phyloP scores from a whole-genome alignment of 345 rosid species.

The Dipteronia sinensis region DNA sequence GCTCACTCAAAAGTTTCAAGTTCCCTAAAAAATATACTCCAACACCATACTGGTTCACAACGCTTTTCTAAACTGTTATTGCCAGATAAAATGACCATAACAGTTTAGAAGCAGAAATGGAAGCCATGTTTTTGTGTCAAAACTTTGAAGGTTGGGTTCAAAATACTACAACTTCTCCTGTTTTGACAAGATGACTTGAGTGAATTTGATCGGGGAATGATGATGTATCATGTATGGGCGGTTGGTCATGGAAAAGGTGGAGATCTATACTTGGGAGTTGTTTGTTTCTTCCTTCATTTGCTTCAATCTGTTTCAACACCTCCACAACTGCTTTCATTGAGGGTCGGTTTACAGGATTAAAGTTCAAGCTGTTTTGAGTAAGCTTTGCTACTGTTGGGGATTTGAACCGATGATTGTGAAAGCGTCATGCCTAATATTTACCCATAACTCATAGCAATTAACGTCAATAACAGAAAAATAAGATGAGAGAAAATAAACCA shows the following conservation, averaged over 20 bases:
- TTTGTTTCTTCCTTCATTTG: constrained; percentile 17
- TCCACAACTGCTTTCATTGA: constrained; percentile 62
- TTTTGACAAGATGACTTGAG: background rate
- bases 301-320: constrained; percentile 41
- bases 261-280: background rate
- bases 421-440: too few species aligned
- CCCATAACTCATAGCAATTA: too few species aligned
- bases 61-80: too few species aligned
- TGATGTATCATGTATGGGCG: background rate
- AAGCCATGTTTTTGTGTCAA: too few species aligned
- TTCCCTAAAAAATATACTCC: constrained; percentile 47
- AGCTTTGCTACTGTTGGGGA: too few species aligned
- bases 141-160: too few species aligned
- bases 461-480: too few species aligned
- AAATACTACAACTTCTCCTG: too few species aligned
- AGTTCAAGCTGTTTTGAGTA: constrained; percentile 42
- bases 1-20: constrained; percentile 39
- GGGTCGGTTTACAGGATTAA: constrained; percentile 55
- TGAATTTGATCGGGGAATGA: constrained; percentile 10
- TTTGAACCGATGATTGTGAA: too few species aligned
- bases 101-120: too few species aligned
- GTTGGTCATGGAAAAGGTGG: background rate
- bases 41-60: constrained; percentile 32
- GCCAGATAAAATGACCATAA: background rate
- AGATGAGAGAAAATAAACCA: too few species aligned